Evolutionary conservation across 2,329 filamentous ascomycete genomes (phyloP).

Genomic region (Arachnomyces sp.): DNA sequence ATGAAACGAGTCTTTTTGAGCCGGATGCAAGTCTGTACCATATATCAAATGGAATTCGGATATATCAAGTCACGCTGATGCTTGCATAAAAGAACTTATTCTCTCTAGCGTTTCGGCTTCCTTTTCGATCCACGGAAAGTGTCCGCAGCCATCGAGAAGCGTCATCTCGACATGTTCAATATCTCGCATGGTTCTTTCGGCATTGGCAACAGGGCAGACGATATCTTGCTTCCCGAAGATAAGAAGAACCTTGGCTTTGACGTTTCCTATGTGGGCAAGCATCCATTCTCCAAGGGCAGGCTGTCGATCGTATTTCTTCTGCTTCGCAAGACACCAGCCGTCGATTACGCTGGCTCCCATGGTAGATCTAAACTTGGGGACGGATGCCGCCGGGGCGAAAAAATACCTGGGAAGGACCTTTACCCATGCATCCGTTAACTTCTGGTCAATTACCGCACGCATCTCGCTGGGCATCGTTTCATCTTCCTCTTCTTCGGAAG

Average conservation of each 20-base stretch:
- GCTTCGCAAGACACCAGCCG: constrained; percentile 11
- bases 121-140: constrained; percentile 23
- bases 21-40: no score
- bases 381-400: constrained; percentile 13
- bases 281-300: constrained; percentile 12
- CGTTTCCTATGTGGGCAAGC: constrained; percentile 13
- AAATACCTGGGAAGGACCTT: constrained; percentile 20
- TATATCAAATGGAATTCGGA: neutral
- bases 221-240: constrained; percentile 20
- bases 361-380: constrained; percentile 9
- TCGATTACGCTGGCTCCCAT: constrained; percentile 11
- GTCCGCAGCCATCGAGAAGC: constrained; percentile 18
- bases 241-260: constrained; percentile 20
- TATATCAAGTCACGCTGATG: neutral
- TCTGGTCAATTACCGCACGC: constrained; percentile 11
- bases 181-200: constrained; percentile 11
- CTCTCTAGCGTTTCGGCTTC: constrained; percentile 10
- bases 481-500: constrained; percentile 12
- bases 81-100: constrained; percentile 12
- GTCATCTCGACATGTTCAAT: constrained; percentile 10
- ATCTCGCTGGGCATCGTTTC: neutral
- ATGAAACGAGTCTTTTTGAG: no score
- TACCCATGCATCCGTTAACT: constrained; percentile 13
- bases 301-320: constrained; percentile 8
- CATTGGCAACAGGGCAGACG: constrained; percentile 15